A percentile compares a stretch with the other conserved stretches of the same genome.
phyloP scores from a whole-genome alignment of 2,329 filamentous ascomycete genomes.

The Sporothrix curviconia region DNA sequence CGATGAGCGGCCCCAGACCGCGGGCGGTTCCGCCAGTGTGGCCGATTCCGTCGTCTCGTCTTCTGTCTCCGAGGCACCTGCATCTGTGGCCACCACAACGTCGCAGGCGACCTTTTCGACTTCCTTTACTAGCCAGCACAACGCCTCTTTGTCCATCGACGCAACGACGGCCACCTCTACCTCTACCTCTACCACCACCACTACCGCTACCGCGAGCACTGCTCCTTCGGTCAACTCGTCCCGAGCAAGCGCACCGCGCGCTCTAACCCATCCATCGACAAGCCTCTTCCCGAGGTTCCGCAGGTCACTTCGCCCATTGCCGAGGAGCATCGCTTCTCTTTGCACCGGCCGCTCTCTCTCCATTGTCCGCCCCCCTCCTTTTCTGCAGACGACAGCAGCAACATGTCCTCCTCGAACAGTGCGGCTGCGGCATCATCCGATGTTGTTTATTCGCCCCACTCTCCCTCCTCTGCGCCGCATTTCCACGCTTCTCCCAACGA shows the following conservation, averaged over 20 bases:
- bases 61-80: slow-evolving; percentile 23
- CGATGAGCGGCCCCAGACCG: slow-evolving; percentile 13
- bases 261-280: slow-evolving; percentile 48
- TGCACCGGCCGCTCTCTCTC: slow-evolving; percentile 28
- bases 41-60: slow-evolving; percentile 25
- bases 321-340: slow-evolving; percentile 19
- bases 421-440: slow-evolving; percentile 36
- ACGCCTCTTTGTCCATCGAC: slow-evolving; percentile 1
- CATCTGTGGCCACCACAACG: neutral
- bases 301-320: slow-evolving; percentile 40
- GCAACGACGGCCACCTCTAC: no score
- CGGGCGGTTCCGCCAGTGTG: slow-evolving; percentile 30
- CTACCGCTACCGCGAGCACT: slow-evolving; percentile 25
- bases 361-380: slow-evolving; percentile 38
- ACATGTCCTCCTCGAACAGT: slow-evolving; percentile 27
- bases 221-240: slow-evolving; percentile 25
- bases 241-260: slow-evolving; percentile 23
- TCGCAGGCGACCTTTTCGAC: slow-evolving; percentile 6
- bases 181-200: slow-evolving; percentile 24
- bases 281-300: slow-evolving; percentile 62
- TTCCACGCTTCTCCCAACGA: slow-evolving; percentile 44
- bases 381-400: slow-evolving; percentile 33
- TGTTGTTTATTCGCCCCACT: slow-evolving; percentile 40
- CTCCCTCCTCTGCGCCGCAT: slow-evolving; percentile 54
- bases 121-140: neutral